Base-by-base conservation (phyloP, 768 basidiomycete species). In the Mrakia hoshinonis region DNA sequence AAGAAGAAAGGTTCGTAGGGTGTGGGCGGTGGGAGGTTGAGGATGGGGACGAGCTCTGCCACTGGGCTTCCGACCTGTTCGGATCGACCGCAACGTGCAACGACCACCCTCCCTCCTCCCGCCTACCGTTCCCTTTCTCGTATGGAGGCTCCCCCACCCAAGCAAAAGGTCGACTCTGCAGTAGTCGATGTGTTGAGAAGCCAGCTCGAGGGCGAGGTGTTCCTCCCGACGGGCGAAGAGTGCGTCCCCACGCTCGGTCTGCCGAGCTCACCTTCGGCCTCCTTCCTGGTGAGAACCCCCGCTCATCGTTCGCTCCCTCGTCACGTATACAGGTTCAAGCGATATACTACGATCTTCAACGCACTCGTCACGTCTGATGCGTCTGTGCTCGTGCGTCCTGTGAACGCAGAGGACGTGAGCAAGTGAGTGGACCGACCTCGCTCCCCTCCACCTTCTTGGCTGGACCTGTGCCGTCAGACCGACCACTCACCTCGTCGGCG, bases 331-430 rank as follows among this genome's bases (percentile, higher is more conserved):
- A 80, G 80, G n/a, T 81, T 80, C 72, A 60, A 75, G 9, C 22
- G 61, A 2, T 69, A 77, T 52, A 67, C 77, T 2, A 77, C 75
- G 26, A 76, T 91, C 68, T 92, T 91, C 83, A 92, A 92, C 74
- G 90, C 89, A 5, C 89, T 89, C 68, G 84, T 91, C 47, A 81
- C 84, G 55, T 83, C 84, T 36, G 74, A 79, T 0, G 84, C 90
- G 12, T 81, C 85, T 2, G 11, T 66, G 24, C 43, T 92, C 18
- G 87, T 84, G 0, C 87, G 86, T 67, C 91, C 92, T 1, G 77
- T 87, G 38, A 88, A 91, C 73, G 89, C 91, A 1, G 82, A 86
- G 71, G 90, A 94, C 77, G 87, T 94, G 58, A 90, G 88, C 84
- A 84, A 84, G 88, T 91, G 77, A 77, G 87, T 81, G 49, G 43